phyloP scores from a whole-genome alignment of 192 early-diverging fungal species.

The Thoreauomyces humboldtii region DNA sequence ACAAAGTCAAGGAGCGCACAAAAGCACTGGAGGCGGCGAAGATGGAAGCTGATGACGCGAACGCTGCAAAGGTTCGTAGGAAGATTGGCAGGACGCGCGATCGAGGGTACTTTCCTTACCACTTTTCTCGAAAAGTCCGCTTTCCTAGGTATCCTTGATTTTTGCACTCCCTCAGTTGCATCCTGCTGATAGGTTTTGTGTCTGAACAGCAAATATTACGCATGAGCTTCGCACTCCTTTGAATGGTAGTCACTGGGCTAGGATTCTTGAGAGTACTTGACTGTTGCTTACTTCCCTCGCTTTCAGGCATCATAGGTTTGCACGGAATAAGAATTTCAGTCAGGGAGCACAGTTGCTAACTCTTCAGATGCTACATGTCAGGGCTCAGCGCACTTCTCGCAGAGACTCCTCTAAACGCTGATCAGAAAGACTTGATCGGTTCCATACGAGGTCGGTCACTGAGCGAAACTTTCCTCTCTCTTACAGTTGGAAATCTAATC shows the following conservation, averaged over 20 bases:
- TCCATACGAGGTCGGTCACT: conserved; percentile 10
- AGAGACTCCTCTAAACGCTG: conserved; percentile 22
- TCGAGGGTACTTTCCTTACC: too few relatives aligned
- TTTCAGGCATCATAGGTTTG: too few relatives aligned
- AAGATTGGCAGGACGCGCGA: too few relatives aligned
- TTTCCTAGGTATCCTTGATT: too few relatives aligned
- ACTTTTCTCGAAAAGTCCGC: too few relatives aligned
- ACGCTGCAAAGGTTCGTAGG: conserved; percentile 23
- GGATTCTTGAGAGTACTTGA: too few relatives aligned
- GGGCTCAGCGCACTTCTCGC: conserved; percentile 24
- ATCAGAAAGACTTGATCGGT: conserved; percentile 24
- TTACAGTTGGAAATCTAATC: not conserved
- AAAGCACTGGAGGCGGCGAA: conserved; percentile 21
- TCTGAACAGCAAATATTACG: conserved; percentile 2
- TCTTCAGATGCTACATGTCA: too few relatives aligned
- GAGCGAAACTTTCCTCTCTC: not conserved
- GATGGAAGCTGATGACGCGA: conserved; percentile 21
- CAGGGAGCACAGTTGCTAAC: too few relatives aligned
- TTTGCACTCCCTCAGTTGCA: not conserved
- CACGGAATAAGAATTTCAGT: too few relatives aligned
- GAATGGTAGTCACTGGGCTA: conserved; percentile 19
- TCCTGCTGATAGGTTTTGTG: too few relatives aligned
- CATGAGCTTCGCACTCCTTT: conserved; percentile 24
- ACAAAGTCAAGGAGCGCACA: conserved; percentile 23
- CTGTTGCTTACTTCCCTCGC: too few relatives aligned